A percentile compares a stretch with the other conserved stretches of the same genome.
Conservation (phyloP, 2,329 filamentous ascomycete genomes). For the Elsinoe australis region DNA sequence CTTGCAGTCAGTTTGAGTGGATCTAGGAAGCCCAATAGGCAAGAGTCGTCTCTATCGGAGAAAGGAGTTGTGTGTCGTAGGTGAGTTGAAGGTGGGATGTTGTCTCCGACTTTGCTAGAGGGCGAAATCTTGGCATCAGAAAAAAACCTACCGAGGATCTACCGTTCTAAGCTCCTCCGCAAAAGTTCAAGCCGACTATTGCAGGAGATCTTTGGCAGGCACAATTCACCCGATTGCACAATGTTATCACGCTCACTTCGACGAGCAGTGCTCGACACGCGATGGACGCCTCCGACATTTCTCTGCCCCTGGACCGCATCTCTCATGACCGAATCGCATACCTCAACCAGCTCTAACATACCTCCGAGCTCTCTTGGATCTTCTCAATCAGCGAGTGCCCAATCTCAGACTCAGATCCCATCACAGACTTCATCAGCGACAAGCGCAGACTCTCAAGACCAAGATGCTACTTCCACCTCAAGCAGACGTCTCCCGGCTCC, state of each 20-base stretch:
- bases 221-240: conserved; percentile 22
- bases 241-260: conserved; percentile 49
- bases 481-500: no score
- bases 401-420: background rate
- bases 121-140: conserved; percentile 17
- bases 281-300: conserved; percentile 44
- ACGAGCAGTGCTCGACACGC: conserved; percentile 56
- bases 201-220: no score
- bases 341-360: conserved; percentile 32
- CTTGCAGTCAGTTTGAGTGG: background rate
- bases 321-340: conserved; percentile 37
- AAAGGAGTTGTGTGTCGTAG: no score
- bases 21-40: no score
- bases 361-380: conserved; percentile 22
- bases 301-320: conserved; percentile 46
- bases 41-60: no score
- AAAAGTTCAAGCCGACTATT: no score
- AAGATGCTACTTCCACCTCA: no score
- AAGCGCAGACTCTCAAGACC: no score
- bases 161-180: conserved; percentile 10
- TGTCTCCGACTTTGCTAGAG: conserved; percentile 1
- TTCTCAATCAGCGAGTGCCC: background rate
- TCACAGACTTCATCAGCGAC: conserved; percentile 6
- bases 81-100: no score
- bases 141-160: conserved; percentile 15